Evolutionary conservation across 2,329 filamentous ascomycete species (phyloP).

Genomic region (Verruconis gallopava): DNA sequence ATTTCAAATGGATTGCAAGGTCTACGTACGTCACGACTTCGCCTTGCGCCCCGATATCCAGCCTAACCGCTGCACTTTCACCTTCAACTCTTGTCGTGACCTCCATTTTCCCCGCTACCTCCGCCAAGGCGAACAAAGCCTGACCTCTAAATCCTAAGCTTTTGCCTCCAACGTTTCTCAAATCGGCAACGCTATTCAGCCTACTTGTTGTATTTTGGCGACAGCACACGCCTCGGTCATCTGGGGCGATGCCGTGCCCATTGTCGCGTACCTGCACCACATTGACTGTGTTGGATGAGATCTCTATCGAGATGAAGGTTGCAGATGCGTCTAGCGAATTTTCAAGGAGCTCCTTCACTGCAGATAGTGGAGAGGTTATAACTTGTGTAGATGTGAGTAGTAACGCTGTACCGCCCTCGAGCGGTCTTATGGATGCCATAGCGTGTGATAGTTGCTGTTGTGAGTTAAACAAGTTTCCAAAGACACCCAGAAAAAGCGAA

Average conservation of each 20-base stretch:
- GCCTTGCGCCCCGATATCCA: conserved; percentile 40
- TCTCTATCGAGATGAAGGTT: conserved; percentile 49
- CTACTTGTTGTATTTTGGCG: conserved; percentile 63
- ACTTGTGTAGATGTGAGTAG: conserved; percentile 45
- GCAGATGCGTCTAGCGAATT: conserved; percentile 64
- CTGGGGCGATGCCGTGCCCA: conserved; percentile 53
- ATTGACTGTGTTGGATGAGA: conserved; percentile 54
- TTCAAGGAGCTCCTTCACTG: conserved; percentile 67
- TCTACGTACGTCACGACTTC: conserved; percentile 31
- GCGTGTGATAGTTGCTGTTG: not conserved
- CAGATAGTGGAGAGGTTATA: conserved; percentile 43
- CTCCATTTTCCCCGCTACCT: conserved; percentile 41
- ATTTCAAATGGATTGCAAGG: not conserved
- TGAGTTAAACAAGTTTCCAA: too few relatives aligned
- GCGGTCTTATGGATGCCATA: conserved; percentile 19
- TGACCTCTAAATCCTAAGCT: conserved; percentile 67
- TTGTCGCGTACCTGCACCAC: conserved; percentile 60
- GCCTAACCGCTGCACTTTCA: conserved; percentile 43
- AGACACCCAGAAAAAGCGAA: too few relatives aligned
- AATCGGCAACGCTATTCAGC: conserved; percentile 49
- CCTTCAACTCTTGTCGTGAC: conserved; percentile 51
- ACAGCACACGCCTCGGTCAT: conserved; percentile 51
- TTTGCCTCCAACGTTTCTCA: conserved; percentile 41
- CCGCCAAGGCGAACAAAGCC: conserved; percentile 53
- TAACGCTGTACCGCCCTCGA: conserved; percentile 16